Percentiles rank a stretch among this genome's conserved stretches.
These are phyloP conservation scores for Phytophthora sojae DNA, from an alignment of 352 stramenopile genomes.

Conservation along the genomic window DNA sequence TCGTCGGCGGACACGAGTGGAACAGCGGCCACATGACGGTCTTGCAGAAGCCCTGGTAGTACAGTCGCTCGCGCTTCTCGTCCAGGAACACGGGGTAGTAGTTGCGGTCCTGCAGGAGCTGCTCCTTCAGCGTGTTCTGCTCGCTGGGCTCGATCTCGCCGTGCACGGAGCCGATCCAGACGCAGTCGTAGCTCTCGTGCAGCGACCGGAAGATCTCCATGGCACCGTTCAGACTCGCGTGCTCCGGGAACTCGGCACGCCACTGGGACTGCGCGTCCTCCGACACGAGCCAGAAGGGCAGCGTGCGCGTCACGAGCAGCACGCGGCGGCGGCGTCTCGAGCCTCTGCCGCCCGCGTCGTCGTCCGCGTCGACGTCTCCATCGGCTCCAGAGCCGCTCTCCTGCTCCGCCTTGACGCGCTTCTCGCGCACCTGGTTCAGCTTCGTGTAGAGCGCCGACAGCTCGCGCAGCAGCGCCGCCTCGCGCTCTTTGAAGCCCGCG, in stretches of 20 bases:
- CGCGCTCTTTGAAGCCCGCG: constrained; percentile 70
- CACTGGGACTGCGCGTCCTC: constrained; percentile 85
- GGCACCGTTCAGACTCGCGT: constrained; percentile 72
- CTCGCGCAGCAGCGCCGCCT: constrained; percentile 71
- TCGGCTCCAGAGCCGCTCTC: constrained; percentile 36
- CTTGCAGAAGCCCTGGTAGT: constrained; percentile 93
- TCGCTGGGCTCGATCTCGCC: constrained; percentile 83
- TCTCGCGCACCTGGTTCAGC: constrained; percentile 84
- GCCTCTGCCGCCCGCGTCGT: constrained; percentile 36
- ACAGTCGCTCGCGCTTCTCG: constrained; percentile 84
- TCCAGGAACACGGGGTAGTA: constrained; percentile 93
- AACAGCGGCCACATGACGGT: constrained; percentile 93
- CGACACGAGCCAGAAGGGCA: constrained; percentile 82
- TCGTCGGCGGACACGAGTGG: constrained; percentile 86
- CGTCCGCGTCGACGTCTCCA: constrained; percentile 31
- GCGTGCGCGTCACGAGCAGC: constrained; percentile 75
- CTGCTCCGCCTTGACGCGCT: constrained; percentile 76
- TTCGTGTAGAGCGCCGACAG: constrained; percentile 83
- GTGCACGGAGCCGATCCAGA: constrained; percentile 87
- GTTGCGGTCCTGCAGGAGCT: constrained; percentile 91
- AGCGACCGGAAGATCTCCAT: constrained; percentile 84
- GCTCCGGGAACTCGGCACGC: constrained; percentile 82
- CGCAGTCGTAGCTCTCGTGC: constrained; percentile 84
- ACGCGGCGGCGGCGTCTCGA: constrained; percentile 61
- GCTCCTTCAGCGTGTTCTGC: constrained; percentile 83